Base-by-base conservation (phyloP, 2,329 filamentous ascomycete genomes). In the Coleophoma crateriformis region DNA sequence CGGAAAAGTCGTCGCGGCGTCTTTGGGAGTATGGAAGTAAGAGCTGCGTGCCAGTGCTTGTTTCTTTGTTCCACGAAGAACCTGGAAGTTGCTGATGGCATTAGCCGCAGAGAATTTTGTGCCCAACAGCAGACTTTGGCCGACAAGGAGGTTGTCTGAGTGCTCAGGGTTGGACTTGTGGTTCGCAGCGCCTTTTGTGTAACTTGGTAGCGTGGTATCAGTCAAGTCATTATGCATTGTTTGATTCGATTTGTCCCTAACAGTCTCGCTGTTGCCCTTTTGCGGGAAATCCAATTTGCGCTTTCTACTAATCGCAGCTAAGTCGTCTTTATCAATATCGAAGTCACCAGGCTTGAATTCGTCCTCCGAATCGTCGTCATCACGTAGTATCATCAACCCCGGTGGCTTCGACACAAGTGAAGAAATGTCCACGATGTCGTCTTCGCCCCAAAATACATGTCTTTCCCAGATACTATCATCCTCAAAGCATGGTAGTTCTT, bases 51-150 rank as follows among this genome's bases (percentile, higher is more conserved):
- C 54, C 5, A 60, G 41, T 43, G 61, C 64, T 42, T 54, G 52
- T 44, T 56, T 64, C 48, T 65, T 67, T 2, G 51, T 50, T 20
- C 73, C 71, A 48, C 73, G 70, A 7, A 74, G 63, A 45, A 72
- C 66, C 67, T 81, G 75, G 54, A 78, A 82, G 27, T 69, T 73
- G 5, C 71, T 66, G 32, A 81, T 58, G 3, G 73, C 72, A 8
- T 63, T 64, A 11, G 57, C 64, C 22, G 68, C 68, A 54, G 71
- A 71, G 56, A 73, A 72, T 33, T 45, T 37, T n/a, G 49, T 57
- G 33, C 51, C 55, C 7, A 60, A 37, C 4, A 63, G 41, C 19
- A 54, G 38, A 33, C 46, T 33, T 14, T 55, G 48, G 1, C 63
- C 61, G 14, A 27, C 27, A 27, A 7, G 8, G 8, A 27, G 27